Conservation (phyloP, 106 monocot genomes). For the Dendrobium officinale region DNA sequence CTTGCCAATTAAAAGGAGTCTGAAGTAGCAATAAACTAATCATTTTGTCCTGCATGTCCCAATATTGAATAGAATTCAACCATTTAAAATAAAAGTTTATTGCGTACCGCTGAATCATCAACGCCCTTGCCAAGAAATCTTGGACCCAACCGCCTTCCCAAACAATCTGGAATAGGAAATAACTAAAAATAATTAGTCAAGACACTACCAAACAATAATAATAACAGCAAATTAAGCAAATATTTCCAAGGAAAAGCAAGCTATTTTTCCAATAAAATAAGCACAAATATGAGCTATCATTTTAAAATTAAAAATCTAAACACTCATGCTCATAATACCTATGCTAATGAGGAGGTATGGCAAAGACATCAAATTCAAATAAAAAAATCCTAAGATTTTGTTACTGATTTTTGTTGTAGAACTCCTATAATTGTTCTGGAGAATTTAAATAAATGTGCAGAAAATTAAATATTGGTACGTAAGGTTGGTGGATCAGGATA, state of each 20-base stretch:
- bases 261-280: not conserved
- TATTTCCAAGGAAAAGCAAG: not conserved
- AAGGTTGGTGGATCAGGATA: not conserved
- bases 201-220: not conserved
- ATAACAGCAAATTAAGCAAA: not conserved
- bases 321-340: not conserved
- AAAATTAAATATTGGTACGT: not conserved
- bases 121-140: slow-evolving; percentile 56
- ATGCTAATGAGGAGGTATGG: not conserved
- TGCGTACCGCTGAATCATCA: slow-evolving; percentile 59
- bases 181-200: not conserved
- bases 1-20: too few species aligned
- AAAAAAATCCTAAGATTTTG: not conserved
- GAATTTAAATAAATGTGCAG: not conserved
- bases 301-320: not conserved
- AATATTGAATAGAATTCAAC: not conserved
- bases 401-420: not conserved
- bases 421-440: not conserved
- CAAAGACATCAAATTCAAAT: not conserved
- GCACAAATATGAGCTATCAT: not conserved
- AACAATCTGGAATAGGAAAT: slow-evolving; percentile 57
- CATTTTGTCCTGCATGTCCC: too few species aligned
- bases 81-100: not conserved
- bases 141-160: slow-evolving; percentile 79
- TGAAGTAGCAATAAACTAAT: not conserved